phyloP scores from a whole-genome alignment of 768 basidiomycete species.

The Lenzites betulinus region DNA sequence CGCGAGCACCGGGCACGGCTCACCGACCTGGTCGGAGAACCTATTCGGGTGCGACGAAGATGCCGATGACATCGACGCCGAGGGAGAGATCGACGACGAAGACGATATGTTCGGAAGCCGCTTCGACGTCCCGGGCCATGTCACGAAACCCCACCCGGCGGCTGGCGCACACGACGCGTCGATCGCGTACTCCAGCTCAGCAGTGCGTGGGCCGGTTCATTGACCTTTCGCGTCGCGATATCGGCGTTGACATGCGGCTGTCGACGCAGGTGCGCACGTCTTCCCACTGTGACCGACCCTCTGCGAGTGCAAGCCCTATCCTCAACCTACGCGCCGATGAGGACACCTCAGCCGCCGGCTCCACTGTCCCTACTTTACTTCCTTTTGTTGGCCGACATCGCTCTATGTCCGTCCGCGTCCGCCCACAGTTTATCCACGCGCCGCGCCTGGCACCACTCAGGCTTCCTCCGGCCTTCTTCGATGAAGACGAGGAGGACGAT shows the following conservation, averaged over 20 bases:
- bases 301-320: too few relatives aligned
- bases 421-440: neutral
- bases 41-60: constrained; percentile 14
- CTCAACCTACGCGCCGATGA: too few relatives aligned
- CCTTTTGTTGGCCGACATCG: neutral
- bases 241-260: constrained; percentile 2
- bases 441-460: constrained; percentile 1
- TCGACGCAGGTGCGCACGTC: neutral
- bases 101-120: neutral
- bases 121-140: neutral
- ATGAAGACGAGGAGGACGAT: neutral
- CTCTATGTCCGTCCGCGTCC: neutral
- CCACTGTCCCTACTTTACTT: neutral
- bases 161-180: neutral
- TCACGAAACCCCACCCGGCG: neutral
- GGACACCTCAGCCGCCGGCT: neutral
- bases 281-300: neutral
- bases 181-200: neutral
- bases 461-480: constrained; percentile 1
- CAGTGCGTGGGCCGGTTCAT: constrained; percentile 7
- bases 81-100: neutral
- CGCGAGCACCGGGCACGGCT: neutral
- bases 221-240: neutral
- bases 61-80: neutral
- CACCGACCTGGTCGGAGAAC: constrained; percentile 6